Percentiles rank a stretch among this genome's conserved stretches.
Evolutionary conservation across 352 stramenopile genomes (phyloP).

Genomic region (Phytophthora sp.): DNA sequence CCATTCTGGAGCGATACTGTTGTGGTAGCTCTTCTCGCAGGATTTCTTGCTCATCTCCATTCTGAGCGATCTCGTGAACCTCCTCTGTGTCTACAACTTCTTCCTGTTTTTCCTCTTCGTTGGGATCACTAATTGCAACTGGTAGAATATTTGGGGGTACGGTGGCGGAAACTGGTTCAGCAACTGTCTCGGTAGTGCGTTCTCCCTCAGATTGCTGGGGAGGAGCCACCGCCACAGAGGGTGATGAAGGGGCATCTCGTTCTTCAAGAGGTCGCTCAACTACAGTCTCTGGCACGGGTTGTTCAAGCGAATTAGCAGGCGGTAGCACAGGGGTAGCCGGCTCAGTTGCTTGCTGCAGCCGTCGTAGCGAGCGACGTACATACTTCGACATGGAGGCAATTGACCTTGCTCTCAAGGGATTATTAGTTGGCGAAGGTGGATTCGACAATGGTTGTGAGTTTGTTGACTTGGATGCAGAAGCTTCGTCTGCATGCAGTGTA

Average conservation of each 20-base stretch:
- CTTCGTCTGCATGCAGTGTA: neutral
- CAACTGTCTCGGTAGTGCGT: conserved; percentile 21
- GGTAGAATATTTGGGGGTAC: neutral
- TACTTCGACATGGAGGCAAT: conserved; percentile 11
- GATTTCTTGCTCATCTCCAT: conserved; percentile 9
- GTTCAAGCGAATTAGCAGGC: neutral
- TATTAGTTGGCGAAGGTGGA: neutral
- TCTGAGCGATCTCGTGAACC: neutral
- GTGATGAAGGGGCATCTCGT: neutral
- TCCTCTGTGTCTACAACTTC: neutral
- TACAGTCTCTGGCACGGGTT: conserved; percentile 3
- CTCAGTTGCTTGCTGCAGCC: neutral
- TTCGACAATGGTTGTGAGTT: neutral
- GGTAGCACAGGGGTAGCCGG: neutral
- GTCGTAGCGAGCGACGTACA: conserved; percentile 18
- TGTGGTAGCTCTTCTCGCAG: conserved; percentile 14
- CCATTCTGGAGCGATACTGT: conserved; percentile 31
- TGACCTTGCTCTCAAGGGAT: conserved; percentile 1
- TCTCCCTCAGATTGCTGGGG: conserved; percentile 28
- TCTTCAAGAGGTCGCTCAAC: neutral
- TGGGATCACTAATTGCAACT: neutral
- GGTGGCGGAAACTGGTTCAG: neutral
- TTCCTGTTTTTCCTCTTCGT: conserved; percentile 4
- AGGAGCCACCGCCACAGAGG: neutral
- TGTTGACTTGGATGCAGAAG: neutral